Conservation (phyloP, 1,139 yeast species). For the Diutina catenulata region DNA sequence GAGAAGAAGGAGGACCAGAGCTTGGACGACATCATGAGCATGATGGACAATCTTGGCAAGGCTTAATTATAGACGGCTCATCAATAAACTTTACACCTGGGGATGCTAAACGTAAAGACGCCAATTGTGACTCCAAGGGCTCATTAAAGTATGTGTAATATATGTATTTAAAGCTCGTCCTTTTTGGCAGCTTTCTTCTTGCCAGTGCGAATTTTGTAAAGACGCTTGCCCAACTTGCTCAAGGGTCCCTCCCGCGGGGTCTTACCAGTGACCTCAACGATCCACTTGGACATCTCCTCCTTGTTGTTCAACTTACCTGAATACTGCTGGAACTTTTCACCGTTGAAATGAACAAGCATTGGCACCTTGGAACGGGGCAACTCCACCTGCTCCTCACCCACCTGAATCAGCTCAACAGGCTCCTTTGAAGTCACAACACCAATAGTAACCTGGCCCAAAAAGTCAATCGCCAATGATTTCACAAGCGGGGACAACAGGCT, state of each 20-base stretch:
- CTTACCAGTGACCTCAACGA: slow-evolving; percentile 16
- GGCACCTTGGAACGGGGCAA: slow-evolving; percentile 18
- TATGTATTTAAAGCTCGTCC: background rate
- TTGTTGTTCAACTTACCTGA: slow-evolving; percentile 18
- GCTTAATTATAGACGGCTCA: background rate
- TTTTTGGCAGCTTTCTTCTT: slow-evolving; percentile 12
- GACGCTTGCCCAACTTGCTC: slow-evolving; percentile 23
- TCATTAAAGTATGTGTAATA: background rate
- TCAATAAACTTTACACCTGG: background rate
- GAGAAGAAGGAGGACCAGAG: slow-evolving; percentile 11
- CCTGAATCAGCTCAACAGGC: slow-evolving; percentile 9
- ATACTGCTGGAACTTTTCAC: slow-evolving; percentile 13
- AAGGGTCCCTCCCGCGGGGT: slow-evolving; percentile 29
- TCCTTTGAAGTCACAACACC: slow-evolving; percentile 14
- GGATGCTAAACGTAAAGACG: background rate
- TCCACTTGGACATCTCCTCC: slow-evolving; percentile 23
- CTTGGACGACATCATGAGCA: slow-evolving; percentile 8
- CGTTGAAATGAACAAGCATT: slow-evolving; percentile 17
- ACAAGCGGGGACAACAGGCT: slow-evolving; percentile 45
- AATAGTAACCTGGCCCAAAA: slow-evolving; percentile 26
- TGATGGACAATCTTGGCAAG: slow-evolving; percentile 10
- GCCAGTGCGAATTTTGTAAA: slow-evolving; percentile 19
- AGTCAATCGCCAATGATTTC: slow-evolving; percentile 71
- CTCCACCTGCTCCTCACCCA: slow-evolving; percentile 14
- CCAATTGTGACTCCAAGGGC: background rate